Conservation (phyloP, 2,329 filamentous ascomycete species). For the Ceratocystis lukuohia region DNA sequence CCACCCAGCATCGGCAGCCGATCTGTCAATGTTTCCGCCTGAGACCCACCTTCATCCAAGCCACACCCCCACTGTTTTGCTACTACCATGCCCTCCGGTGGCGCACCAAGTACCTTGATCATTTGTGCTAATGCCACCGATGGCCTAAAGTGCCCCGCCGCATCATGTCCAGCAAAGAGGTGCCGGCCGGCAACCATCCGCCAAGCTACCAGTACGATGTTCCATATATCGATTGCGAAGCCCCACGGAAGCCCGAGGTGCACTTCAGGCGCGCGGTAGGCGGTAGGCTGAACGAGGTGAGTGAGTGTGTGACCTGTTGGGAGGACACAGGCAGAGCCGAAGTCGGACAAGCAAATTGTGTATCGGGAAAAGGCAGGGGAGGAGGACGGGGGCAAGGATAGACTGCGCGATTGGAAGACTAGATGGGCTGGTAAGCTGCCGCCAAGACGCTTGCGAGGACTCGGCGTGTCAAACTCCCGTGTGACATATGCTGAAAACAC, state of each 20-base stretch:
- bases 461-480: neutral
- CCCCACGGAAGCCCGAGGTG: constrained; percentile 28
- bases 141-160: neutral
- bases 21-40: neutral
- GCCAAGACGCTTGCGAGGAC: neutral
- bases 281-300: constrained; percentile 24
- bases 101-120: neutral
- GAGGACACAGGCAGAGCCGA: neutral
- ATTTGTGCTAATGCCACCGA: neutral
- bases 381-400: neutral
- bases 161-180: neutral
- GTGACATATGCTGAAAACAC: neutral
- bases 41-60: too few species aligned
- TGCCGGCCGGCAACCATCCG: neutral
- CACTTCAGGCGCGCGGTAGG: constrained; percentile 29
- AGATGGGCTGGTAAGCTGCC: neutral
- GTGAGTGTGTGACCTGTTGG: neutral
- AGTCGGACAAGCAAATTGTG: neutral
- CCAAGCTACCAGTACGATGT: constrained; percentile 26
- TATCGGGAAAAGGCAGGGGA: neutral
- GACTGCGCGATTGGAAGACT: neutral
- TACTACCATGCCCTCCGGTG: neutral
- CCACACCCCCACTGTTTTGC: neutral
- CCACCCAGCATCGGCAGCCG: neutral
- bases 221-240: constrained; percentile 28